Conservation (phyloP, 1,139 yeast species). For the Ashbya aceris region DNA sequence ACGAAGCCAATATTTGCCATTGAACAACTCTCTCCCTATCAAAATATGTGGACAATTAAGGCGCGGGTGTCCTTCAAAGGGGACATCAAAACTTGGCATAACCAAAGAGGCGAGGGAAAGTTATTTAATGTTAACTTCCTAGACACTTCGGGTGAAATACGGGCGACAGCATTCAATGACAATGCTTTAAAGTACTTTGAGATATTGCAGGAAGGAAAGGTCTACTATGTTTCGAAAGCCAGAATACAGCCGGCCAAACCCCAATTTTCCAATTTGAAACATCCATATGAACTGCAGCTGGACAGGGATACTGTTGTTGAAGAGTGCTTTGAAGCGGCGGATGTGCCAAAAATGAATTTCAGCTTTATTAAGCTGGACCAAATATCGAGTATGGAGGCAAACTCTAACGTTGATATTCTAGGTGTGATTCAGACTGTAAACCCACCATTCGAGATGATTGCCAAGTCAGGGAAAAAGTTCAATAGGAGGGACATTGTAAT, state of each 20-base stretch:
- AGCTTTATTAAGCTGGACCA: constrained; percentile 64
- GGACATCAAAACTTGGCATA: constrained; percentile 82
- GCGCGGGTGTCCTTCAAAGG: constrained; percentile 86
- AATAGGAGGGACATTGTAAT: constrained; percentile 82
- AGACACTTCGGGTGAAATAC: constrained; percentile 93
- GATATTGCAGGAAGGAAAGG: constrained; percentile 77
- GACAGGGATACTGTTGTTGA: constrained; percentile 73
- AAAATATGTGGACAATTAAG: constrained; percentile 82
- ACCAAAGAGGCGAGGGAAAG: constrained; percentile 81
- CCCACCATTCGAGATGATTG: constrained; percentile 71
- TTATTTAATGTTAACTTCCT: constrained; percentile 78
- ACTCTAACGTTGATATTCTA: constrained; percentile 71
- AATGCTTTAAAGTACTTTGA: constrained; percentile 72
- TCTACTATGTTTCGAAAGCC: constrained; percentile 75
- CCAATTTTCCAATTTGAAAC: constrained; percentile 72
- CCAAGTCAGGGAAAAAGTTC: constrained; percentile 87
- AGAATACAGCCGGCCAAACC: constrained; percentile 78
- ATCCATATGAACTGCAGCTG: constrained; percentile 79
- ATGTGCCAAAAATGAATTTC: constrained; percentile 73
- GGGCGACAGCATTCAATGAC: constrained; percentile 91
- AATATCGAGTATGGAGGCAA: constrained; percentile 59
- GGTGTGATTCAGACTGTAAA: constrained; percentile 76
- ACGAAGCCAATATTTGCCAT: constrained; percentile 52
- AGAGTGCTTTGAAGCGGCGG: constrained; percentile 44
- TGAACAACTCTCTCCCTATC: constrained; percentile 86